Conservation (phyloP, 140 eudicot genomes). For the Stevia rebaudiana region DNA sequence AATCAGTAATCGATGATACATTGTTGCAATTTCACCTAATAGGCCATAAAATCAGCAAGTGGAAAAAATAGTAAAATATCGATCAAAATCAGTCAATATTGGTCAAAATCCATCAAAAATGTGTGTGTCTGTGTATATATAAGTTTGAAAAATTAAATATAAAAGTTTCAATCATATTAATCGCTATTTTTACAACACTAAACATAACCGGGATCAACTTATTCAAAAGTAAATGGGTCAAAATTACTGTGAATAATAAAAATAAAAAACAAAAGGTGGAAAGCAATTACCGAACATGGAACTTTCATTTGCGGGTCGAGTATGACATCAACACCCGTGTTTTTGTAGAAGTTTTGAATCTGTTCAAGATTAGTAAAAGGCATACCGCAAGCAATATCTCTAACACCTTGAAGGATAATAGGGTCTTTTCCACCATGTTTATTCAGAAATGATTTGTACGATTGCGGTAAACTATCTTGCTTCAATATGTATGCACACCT, state of each 20-base stretch:
- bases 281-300: slow-evolving; percentile 75
- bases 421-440: slow-evolving; percentile 92
- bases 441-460: slow-evolving; percentile 92
- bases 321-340: slow-evolving; percentile 53
- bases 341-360: slow-evolving; percentile 63
- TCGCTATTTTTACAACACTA: no score
- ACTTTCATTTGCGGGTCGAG: slow-evolving; percentile 87
- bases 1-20: no score
- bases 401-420: slow-evolving; percentile 67
- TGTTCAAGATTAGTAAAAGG: slow-evolving; percentile 63
- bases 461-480: slow-evolving; percentile 78
- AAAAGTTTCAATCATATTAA: no score
- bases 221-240: background rate
- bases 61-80: no score
- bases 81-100: no score
- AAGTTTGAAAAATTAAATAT: no score
- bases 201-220: background rate
- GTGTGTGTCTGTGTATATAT: no score
- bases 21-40: no score
- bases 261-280: background rate
- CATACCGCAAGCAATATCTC: slow-evolving; percentile 66
- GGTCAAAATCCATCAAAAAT: no score
- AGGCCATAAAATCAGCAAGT: no score
- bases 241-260: background rate
- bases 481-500: slow-evolving; percentile 95